Evolutionary conservation across 495 filamentous ascomycete species (phyloP), one percentile per base, ranked within the genome.

Genomic region (Penicillium ochrochloron): DNA sequence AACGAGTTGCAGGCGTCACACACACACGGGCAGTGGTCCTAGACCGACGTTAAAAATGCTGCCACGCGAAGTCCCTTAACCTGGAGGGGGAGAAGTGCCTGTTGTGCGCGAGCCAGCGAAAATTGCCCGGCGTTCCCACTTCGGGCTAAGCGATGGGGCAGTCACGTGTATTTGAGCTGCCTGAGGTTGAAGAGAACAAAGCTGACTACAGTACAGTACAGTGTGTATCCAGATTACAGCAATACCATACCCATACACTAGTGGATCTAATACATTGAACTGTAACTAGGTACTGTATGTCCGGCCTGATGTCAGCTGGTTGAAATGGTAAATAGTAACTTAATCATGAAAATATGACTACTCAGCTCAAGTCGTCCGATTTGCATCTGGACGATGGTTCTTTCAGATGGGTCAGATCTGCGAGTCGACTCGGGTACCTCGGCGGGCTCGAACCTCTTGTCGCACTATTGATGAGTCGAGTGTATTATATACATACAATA

Each of bases 101-200:
- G 74, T 77, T 79, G 78, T 81, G 78, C 75, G 78, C 75, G 74
- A 77, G 62, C 67, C 72, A 73, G 68, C 70, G 73, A 78, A 78
- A 75, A 73, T 73, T 69, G 70, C 71, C 70, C 67, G 58, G 62
- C 57, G 70, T 62, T 73, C 69, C 74, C 75, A 75, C 70, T 73
- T 76, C 64, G 72, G 75, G 75, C 70, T 80, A 80, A 80, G 76
- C 77, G 77, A 78, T 74, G 62, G 58, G 62, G 67, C 73, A 73
- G 69, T 71, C 70, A 73, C 68, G 64, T 73, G 76, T 72, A 31
- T 55, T 10, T 11, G 17, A 55, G 25, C 17, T 54, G 66, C 61
- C 60, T 58, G 27, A 65, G 54, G 67, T 50, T 2, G 10, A 27
- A 19, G 56, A 44, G 11, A 29, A 44, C 33, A 44, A 29, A 58